Conservation (phyloP, 2,329 filamentous ascomycete genomes). For the Colletotrichum sp. region DNA sequence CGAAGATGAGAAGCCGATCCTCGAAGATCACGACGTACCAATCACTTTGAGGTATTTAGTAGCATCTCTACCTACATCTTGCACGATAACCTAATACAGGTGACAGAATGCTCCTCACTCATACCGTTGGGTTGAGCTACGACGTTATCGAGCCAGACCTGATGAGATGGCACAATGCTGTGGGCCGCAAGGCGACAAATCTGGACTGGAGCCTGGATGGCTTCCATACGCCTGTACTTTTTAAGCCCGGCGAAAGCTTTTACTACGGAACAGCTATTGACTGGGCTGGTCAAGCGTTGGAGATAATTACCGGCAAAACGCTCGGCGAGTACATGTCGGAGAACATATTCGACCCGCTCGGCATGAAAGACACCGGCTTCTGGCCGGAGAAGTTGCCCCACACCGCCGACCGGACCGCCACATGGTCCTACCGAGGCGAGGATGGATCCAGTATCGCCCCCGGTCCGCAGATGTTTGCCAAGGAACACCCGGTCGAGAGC, state of each 20-base stretch:
- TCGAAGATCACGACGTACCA: constrained; percentile 38
- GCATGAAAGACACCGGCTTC: constrained; percentile 42
- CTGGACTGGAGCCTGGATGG: constrained; percentile 38
- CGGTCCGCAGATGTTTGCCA: constrained; percentile 24
- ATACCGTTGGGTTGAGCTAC: constrained; percentile 53
- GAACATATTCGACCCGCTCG: constrained; percentile 40
- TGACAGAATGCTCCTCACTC: constrained; percentile 48
- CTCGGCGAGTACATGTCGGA: constrained; percentile 42
- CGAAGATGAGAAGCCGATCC: constrained; percentile 36
- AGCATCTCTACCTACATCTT: too few relatives aligned
- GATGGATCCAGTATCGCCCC: constrained; percentile 24
- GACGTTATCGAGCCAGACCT: constrained; percentile 45
- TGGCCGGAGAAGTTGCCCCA: constrained; percentile 33
- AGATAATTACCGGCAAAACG: constrained; percentile 39
- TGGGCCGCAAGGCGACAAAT: constrained; percentile 36
- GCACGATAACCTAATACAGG: background rate
- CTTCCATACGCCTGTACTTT: constrained; percentile 47
- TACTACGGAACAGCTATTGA: constrained; percentile 52
- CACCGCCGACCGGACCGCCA: constrained; percentile 25
- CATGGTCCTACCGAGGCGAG: constrained; percentile 24
- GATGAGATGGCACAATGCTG: constrained; percentile 41
- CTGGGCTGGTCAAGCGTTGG: constrained; percentile 52
- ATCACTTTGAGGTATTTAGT: constrained; percentile 41
- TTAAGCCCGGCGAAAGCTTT: constrained; percentile 53
- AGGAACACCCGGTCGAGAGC: constrained; percentile 40